A percentile compares a stretch with the other conserved stretches of the same genome.
Evolutionary conservation across 2,329 filamentous ascomycete genomes (phyloP).

Genomic region (Microsporum ferrugineum): DNA sequence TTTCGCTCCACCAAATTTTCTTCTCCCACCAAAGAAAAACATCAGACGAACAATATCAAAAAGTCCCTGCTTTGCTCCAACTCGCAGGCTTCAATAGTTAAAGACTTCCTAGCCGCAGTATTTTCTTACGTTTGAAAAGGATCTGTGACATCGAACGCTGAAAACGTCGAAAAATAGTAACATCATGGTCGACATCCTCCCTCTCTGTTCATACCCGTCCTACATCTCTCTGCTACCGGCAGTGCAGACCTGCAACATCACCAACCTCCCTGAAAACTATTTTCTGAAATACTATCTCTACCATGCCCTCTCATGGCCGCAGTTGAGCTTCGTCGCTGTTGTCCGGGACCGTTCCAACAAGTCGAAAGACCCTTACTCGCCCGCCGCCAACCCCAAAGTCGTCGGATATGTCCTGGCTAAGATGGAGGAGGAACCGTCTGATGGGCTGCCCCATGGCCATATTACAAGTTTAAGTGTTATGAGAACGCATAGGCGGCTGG

Average conservation of each 20-base stretch:
- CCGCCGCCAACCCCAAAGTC: constrained; percentile 58
- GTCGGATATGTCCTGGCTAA: constrained; percentile 99
- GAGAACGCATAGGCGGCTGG: constrained; percentile 82
- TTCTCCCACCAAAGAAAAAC: too few relatives aligned
- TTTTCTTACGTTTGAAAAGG: too few relatives aligned
- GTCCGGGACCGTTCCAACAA: constrained; percentile 70
- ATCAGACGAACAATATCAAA: too few relatives aligned
- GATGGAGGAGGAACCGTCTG: constrained; percentile 95
- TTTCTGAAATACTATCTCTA: constrained; percentile 99
- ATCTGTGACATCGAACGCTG: too few relatives aligned
- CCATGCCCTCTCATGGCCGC: constrained; percentile 95
- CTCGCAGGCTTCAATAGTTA: too few relatives aligned
- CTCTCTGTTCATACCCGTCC: constrained; percentile 36
- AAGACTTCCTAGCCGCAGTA: too few relatives aligned
- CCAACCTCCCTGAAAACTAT: constrained; percentile 98
- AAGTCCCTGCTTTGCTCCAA: too few relatives aligned
- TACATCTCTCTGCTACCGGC: constrained; percentile 77
- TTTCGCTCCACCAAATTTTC: neutral
- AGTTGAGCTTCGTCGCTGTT: constrained; percentile 91
- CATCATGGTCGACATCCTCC: constrained; percentile 39
- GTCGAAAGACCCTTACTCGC: constrained; percentile 58
- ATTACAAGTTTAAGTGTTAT: constrained; percentile 93
- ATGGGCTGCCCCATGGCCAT: constrained; percentile 86
- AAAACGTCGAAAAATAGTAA: too few relatives aligned
- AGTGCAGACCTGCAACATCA: constrained; percentile 95